These are phyloP conservation scores for Aphanoascus verrucosus DNA, from an alignment of 2,329 filamentous ascomycete species.

Conservation along the genomic window DNA sequence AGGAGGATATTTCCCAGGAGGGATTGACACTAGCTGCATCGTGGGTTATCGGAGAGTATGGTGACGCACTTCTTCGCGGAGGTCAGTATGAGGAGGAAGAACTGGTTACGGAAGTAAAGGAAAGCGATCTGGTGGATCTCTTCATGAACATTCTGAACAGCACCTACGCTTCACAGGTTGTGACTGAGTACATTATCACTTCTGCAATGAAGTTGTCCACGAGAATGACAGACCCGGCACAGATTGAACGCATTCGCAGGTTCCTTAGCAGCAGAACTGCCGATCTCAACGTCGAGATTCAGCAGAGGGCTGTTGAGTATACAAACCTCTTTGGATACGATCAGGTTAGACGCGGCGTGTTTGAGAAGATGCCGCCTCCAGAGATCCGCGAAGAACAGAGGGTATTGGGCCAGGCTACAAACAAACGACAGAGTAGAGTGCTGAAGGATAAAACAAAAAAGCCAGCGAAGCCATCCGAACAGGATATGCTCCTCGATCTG, in stretches of 20 bases:
- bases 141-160: conserved; percentile 87
- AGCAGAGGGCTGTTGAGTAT: conserved; percentile 93
- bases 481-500: conserved; percentile 82
- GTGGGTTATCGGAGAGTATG: conserved; percentile 97
- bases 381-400: conserved; percentile 94
- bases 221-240: conserved; percentile 68
- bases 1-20: conserved; percentile 96
- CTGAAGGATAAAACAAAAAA: conserved; percentile 63
- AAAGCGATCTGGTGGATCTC: conserved; percentile 85
- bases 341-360: conserved; percentile 71
- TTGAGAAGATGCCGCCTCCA: conserved; percentile 95
- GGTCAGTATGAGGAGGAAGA: conserved; percentile 93
- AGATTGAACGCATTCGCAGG: conserved; percentile 73
- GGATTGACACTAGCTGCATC: conserved; percentile 84
- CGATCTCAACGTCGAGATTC: conserved; percentile 87
- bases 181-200: conserved; percentile 92
- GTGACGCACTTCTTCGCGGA: conserved; percentile 75
- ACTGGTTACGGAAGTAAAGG: conserved; percentile 67
- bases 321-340: conserved; percentile 88
- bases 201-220: conserved; percentile 92
- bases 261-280: conserved; percentile 68
- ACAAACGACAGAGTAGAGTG: conserved; percentile 52
- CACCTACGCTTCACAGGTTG: conserved; percentile 81
- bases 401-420: conserved; percentile 70
- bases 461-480: conserved; percentile 71